These are phyloP conservation scores for Candida glucosophila DNA, from an alignment of 1,139 yeast genomes.

Conservation along the genomic window DNA sequence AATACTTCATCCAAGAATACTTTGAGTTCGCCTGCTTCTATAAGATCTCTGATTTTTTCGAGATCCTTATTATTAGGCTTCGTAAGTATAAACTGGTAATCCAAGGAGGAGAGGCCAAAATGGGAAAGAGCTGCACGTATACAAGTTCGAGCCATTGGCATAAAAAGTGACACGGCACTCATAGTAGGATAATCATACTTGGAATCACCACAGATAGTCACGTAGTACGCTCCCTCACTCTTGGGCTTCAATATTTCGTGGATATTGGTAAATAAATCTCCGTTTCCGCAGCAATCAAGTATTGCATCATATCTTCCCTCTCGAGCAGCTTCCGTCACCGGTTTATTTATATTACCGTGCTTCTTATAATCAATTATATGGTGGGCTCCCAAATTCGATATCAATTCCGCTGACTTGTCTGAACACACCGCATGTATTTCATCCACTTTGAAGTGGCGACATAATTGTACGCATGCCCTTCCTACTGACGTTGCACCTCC, in stretches of 20 bases:
- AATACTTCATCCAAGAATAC: conserved; percentile 47
- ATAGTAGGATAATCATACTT: conserved; percentile 18
- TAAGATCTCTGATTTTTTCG: conserved; percentile 16
- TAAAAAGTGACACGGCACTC: conserved; percentile 1
- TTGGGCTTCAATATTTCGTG: conserved; percentile 29
- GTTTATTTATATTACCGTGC: conserved; percentile 11
- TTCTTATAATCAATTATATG: conserved; percentile 41
- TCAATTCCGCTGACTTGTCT: conserved; percentile 24
- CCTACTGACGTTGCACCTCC: conserved; percentile 80
- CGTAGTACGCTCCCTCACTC: conserved; percentile 30
- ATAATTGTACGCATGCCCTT: conserved; percentile 47
- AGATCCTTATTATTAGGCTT: conserved; percentile 6
- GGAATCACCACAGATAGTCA: conserved; percentile 45
- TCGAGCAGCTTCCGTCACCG: conserved; percentile 17
- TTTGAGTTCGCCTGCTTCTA: conserved; percentile 32
- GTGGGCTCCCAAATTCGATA: conserved; percentile 44
- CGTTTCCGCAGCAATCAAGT: conserved; percentile 22
- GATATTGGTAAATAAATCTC: conserved; percentile 14
- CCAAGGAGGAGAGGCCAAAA: conserved; percentile 9
- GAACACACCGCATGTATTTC: conserved; percentile 39
- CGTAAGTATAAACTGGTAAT: conserved; percentile 5
- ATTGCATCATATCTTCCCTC: conserved; percentile 28
- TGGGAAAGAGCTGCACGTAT: conserved; percentile 1
- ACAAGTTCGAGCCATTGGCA: neutral
- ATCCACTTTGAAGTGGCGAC: conserved; percentile 35